Conservation (phyloP, 2,329 filamentous ascomycete species). For the Xylariaceae sp. region DNA sequence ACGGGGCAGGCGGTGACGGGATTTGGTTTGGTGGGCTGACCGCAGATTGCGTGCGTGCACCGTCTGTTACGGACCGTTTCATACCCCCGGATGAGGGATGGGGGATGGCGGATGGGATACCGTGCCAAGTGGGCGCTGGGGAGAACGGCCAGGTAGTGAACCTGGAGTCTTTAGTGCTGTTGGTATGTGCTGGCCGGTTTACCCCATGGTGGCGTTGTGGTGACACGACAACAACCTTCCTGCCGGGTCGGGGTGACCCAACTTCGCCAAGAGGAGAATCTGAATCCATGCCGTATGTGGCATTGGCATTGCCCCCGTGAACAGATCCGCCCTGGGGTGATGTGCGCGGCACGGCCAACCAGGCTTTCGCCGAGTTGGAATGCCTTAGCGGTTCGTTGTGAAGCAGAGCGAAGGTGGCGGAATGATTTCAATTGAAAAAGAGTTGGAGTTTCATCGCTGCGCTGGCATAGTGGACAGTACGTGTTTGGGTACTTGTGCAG, state of each 20-base stretch:
- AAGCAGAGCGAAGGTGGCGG: too few species aligned
- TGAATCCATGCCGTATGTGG: not conserved
- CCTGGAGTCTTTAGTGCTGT: not conserved
- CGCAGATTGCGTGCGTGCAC: constrained; percentile 3
- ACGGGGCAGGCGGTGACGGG: constrained; percentile 18
- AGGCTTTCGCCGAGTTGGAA: too few species aligned
- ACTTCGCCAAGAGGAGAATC: not conserved
- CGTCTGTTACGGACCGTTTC: not conserved
- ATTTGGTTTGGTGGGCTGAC: constrained; percentile 17
- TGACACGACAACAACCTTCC: constrained; percentile 23
- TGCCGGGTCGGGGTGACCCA: constrained; percentile 14
- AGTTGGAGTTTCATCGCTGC: too few species aligned
- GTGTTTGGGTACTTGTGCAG: too few species aligned
- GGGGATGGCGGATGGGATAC: too few species aligned
- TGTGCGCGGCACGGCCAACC: too few species aligned
- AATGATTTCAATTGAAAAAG: too few species aligned
- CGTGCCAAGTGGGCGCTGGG: too few species aligned
- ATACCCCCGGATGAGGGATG: not conserved
- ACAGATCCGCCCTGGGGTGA: too few species aligned
- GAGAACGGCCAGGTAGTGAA: not conserved
- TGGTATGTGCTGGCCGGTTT: constrained; percentile 12
- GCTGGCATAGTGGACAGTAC: too few species aligned
- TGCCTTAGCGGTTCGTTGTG: too few species aligned
- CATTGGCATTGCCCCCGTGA: too few species aligned
- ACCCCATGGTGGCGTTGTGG: constrained; percentile 22